phyloP scores from a whole-genome alignment of 169 alveolate genomes.

The Cryptosporidium tyzzeri region DNA sequence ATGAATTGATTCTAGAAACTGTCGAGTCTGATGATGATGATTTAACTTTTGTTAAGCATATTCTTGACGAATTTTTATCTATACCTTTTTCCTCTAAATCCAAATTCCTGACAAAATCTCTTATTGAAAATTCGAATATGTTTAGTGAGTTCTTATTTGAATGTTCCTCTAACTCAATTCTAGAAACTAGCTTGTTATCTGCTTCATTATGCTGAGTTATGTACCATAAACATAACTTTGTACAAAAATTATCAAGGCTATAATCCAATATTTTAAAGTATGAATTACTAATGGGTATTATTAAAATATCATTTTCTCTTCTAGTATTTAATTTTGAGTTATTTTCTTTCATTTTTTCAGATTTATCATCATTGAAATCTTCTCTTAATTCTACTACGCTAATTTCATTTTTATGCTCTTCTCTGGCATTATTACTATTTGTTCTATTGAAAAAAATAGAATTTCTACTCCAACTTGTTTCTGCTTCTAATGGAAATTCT shows the following conservation, averaged over 20 bases:
- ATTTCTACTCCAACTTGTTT: background rate
- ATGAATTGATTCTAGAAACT: constrained; percentile 19
- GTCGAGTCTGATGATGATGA: constrained; percentile 4
- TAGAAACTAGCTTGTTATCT: background rate
- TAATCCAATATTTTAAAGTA: constrained; percentile 52
- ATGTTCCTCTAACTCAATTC: background rate
- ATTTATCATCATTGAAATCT: background rate
- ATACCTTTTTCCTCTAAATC: background rate
- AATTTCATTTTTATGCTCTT: constrained; percentile 6
- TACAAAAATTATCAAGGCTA: constrained; percentile 17
- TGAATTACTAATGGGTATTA: constrained; percentile 62
- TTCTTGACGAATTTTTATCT: background rate
- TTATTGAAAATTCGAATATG: constrained; percentile 21
- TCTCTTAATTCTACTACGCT: constrained; percentile 9
- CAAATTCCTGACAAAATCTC: background rate
- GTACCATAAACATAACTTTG: constrained; percentile 34
- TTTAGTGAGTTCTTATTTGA: background rate
- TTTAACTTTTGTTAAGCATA: background rate
- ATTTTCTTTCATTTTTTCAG: background rate
- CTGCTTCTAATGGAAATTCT: background rate
- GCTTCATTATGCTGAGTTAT: constrained; percentile 16
- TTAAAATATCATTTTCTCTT: constrained; percentile 3
- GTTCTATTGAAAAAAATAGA: background rate
- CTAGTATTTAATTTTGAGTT: background rate
- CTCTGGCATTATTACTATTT: background rate